These are phyloP conservation scores for Echinochloa phyllopogon DNA, from an alignment of 176 grass and related monocot species.

Conservation along the genomic window DNA sequence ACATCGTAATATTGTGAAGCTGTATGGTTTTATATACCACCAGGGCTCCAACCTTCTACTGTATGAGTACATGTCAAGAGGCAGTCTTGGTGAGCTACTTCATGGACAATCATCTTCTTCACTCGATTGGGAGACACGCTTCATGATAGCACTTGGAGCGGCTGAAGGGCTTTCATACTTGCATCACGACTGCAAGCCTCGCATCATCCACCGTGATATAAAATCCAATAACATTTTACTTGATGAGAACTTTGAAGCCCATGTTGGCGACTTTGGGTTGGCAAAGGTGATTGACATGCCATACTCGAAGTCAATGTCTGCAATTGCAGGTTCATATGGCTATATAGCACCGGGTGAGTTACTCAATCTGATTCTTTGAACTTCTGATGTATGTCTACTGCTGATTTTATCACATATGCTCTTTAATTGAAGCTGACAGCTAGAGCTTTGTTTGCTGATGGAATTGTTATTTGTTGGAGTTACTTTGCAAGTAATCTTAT, in stretches of 20 bases:
- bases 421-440: conserved; percentile 1
- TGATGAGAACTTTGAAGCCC: conserved; percentile 98
- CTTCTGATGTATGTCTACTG: conserved; percentile 6
- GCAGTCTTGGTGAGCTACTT: conserved; percentile 94
- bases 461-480: background rate
- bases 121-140: conserved; percentile 87
- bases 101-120: conserved; percentile 74
- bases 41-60: conserved; percentile 94
- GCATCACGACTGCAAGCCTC: conserved; percentile 95
- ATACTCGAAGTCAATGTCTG: conserved; percentile 93
- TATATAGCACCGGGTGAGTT: conserved; percentile 97
- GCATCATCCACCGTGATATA: conserved; percentile 93
- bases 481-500: background rate
- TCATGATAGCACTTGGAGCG: conserved; percentile 82
- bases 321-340: conserved; percentile 97
- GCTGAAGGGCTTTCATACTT: conserved; percentile 96
- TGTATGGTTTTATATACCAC: conserved; percentile 91
- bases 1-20: conserved; percentile 97
- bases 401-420: conserved; percentile 1
- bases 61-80: conserved; percentile 94
- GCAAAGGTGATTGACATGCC: conserved; percentile 99
- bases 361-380: background rate
- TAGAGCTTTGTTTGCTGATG: background rate
- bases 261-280: conserved; percentile 99
- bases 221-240: conserved; percentile 99